phyloP scores from a whole-genome alignment of 371 early-diverging fungal genomes.

The Saksenaea vasiformis region DNA sequence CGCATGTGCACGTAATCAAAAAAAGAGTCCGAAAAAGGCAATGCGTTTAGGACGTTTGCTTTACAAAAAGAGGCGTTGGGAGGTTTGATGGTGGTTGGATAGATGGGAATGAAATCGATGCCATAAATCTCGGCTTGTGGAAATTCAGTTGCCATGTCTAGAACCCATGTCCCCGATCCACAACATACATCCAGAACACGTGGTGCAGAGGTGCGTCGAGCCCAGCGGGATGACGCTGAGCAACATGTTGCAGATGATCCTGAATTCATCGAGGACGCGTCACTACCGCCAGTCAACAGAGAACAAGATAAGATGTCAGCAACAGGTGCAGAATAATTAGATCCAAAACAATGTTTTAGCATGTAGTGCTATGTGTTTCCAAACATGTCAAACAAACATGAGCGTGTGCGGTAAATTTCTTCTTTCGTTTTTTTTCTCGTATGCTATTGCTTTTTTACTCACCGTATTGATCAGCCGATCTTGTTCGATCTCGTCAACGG shows the following conservation, averaged over 20 bases:
- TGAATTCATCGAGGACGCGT: background rate
- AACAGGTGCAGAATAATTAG: constrained; percentile 46
- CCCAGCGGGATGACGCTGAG: constrained; percentile 1
- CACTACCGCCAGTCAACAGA: background rate
- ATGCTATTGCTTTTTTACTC: background rate
- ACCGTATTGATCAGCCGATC: background rate
- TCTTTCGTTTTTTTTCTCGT: background rate
- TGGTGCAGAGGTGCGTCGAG: constrained; percentile 8
- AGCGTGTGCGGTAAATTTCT: background rate
- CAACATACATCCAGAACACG: constrained; percentile 44
- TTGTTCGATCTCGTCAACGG: constrained; percentile 11
- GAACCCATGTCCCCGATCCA: constrained; percentile 47
- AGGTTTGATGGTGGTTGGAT: constrained; percentile 46
- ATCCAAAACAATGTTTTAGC: constrained; percentile 35
- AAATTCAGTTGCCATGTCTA: constrained; percentile 62
- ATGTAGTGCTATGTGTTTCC: constrained; percentile 41
- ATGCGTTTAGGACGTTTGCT: constrained; percentile 46
- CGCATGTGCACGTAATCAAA: constrained; percentile 64
- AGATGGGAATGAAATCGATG: constrained; percentile 29
- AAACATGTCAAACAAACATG: background rate
- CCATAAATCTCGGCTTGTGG: constrained; percentile 52
- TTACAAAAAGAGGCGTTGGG: constrained; percentile 48
- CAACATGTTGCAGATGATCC: constrained; percentile 3
- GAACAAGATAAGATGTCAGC: constrained; percentile 21
- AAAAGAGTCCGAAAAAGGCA: constrained; percentile 53